phyloP scores from a whole-genome alignment of 768 basidiomycete genomes.

The Phallus indusiatus region DNA sequence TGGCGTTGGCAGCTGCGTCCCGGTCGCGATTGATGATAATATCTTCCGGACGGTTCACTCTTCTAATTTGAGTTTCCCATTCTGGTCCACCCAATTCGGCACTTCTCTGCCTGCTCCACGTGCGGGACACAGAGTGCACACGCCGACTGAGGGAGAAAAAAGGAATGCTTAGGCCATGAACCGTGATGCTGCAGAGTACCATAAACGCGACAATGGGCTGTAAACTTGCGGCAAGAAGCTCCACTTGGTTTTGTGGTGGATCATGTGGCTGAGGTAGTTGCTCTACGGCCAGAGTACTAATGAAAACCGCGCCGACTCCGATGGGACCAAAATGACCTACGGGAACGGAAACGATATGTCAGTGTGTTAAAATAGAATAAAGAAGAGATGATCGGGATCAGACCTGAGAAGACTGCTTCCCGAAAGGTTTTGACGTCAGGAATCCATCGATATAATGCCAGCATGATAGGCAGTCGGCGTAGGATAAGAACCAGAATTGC shows the following conservation, averaged over 20 bases:
- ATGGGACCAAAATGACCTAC: constrained; percentile 89
- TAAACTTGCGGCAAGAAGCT: constrained; percentile 63
- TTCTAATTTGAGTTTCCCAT: constrained; percentile 72
- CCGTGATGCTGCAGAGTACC: constrained; percentile 83
- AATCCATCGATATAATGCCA: constrained; percentile 83
- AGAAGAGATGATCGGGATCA: neutral
- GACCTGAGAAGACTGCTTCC: constrained; percentile 68
- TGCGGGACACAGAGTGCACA: constrained; percentile 85
- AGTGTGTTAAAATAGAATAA: neutral
- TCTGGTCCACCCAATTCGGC: constrained; percentile 48
- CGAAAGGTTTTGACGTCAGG: constrained; percentile 92
- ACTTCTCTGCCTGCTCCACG: constrained; percentile 74
- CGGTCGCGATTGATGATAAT: constrained; percentile 81
- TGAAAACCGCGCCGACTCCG: constrained; percentile 85
- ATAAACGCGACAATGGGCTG: constrained; percentile 93
- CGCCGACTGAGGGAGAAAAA: constrained; percentile 87
- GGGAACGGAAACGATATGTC: neutral
- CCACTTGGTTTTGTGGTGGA: constrained; percentile 47
- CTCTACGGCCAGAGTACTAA: constrained; percentile 69
- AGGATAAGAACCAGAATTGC: constrained; percentile 76
- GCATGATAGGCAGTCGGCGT: constrained; percentile 74
- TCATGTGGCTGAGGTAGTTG: constrained; percentile 38
- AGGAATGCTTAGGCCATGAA: constrained; percentile 88
- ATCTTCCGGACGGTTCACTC: constrained; percentile 61
- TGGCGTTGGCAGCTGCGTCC: constrained; percentile 23